These are phyloP conservation scores for Pascua sp. DNA, from an alignment of 1,284 basidiomycete species.

Conservation along the genomic window DNA sequence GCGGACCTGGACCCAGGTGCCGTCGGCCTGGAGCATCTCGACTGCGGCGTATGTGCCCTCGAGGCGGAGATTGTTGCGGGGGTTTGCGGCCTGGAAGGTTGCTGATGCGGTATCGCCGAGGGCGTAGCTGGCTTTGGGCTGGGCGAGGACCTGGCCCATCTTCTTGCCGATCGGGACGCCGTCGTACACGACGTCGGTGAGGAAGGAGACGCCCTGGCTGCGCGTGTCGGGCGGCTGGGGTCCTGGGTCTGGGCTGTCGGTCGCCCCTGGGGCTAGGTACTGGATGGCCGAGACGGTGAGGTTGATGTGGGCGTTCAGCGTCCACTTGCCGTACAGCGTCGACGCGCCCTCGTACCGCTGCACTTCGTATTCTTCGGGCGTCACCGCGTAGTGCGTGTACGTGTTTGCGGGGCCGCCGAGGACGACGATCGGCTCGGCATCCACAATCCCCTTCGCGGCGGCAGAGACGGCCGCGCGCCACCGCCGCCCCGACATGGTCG, in stretches of 20 bases:
- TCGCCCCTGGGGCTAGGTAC: constrained; percentile 2
- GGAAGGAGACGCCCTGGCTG: not conserved
- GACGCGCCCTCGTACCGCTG: constrained; percentile 21
- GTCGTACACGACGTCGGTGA: constrained; percentile 11
- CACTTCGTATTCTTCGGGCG: constrained; percentile 15
- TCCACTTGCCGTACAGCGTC: constrained; percentile 12
- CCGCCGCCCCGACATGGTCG: constrained; percentile 13
- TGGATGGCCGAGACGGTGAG: constrained; percentile 5
- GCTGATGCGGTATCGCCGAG: constrained; percentile 1
- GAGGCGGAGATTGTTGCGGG: constrained; percentile 19
- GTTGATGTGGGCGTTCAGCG: constrained; percentile 16
- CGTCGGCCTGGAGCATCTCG: constrained; percentile 5
- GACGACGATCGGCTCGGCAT: constrained; percentile 11
- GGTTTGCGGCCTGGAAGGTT: constrained; percentile 13
- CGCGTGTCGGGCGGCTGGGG: constrained; percentile 9
- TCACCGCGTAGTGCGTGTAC: constrained; percentile 11
- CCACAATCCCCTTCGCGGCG: constrained; percentile 1
- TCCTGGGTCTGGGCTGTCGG: not conserved
- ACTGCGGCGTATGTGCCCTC: constrained; percentile 15
- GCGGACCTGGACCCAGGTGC: constrained; percentile 9
- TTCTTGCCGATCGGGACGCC: constrained; percentile 2
- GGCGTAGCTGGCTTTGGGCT: constrained; percentile 1
- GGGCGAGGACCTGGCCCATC: constrained; percentile 6
- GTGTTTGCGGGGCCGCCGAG: constrained; percentile 17
- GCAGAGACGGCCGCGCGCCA: constrained; percentile 10